Evolutionary conservation across 192 early-diverging fungal genomes (phyloP).

Genomic region (Rhizophagus sp.): DNA sequence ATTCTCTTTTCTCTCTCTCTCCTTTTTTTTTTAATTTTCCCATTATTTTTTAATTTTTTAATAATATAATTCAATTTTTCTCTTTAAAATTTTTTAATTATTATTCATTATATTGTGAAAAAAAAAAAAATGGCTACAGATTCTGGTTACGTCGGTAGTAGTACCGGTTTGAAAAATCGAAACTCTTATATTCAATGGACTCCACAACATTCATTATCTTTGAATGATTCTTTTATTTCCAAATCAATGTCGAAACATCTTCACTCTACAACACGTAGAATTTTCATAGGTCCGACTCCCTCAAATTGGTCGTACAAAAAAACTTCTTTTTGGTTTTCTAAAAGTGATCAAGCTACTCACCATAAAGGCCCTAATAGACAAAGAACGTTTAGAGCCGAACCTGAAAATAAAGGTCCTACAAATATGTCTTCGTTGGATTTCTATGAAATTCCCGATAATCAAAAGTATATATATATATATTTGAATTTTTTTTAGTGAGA

Average conservation of each 20-base stretch:
- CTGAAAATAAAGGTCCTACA: not conserved
- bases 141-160: not conserved
- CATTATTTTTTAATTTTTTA: too few species aligned
- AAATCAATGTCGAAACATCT: not conserved
- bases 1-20: too few species aligned
- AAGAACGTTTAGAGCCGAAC: not conserved
- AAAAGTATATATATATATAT: not conserved
- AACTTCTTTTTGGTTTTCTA: slow-evolving; percentile 1
- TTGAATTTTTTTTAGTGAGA: not conserved
- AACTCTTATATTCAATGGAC: not conserved
- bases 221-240: not conserved
- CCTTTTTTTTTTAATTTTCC: too few species aligned
- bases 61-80: too few species aligned
- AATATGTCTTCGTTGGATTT: slow-evolving; percentile 19
- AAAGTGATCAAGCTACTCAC: slow-evolving; percentile 1
- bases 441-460: not conserved
- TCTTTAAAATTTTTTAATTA: too few species aligned
- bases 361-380: not conserved
- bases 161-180: not conserved
- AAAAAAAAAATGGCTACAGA: not conserved
- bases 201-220: not conserved
- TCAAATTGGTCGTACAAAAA: slow-evolving; percentile 24
- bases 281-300: slow-evolving; percentile 23
- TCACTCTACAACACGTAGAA: slow-evolving; percentile 9
- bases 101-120: too few species aligned